Conservation (phyloP, 2,329 filamentous ascomycete genomes). For the Ophiostoma perfectum region DNA sequence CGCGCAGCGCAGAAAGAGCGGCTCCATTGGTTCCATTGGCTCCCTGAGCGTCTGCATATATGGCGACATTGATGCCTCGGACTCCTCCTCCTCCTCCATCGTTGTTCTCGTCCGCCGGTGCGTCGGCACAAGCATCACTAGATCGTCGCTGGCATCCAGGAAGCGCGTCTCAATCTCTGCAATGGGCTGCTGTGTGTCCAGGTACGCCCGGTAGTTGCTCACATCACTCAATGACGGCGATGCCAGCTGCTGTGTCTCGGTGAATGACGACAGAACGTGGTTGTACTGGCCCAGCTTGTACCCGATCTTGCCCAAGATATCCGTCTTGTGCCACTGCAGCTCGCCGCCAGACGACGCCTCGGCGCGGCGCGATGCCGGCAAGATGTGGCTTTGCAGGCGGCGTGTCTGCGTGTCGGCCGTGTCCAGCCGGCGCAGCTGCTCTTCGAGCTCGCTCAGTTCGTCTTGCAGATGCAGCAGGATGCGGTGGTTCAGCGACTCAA, state of each 20-base stretch:
- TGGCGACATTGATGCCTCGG: not conserved
- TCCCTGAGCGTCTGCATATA: not conserved
- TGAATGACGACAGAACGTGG: conserved; percentile 55
- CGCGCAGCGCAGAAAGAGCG: conserved; percentile 6
- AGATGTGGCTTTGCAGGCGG: conserved; percentile 39
- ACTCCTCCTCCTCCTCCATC: not conserved
- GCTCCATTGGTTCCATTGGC: not conserved
- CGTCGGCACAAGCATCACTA: conserved; percentile 41
- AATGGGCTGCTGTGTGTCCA: conserved; percentile 49
- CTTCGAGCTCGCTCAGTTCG: conserved; percentile 74
- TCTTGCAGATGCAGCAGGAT: conserved; percentile 79
- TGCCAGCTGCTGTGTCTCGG: conserved; percentile 45
- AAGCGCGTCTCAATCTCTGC: conserved; percentile 56
- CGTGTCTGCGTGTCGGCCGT: conserved; percentile 47
- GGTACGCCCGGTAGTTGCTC: conserved; percentile 46
- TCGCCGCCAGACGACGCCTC: conserved; percentile 52
- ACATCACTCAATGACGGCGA: conserved; percentile 44
- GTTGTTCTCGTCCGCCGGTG: not conserved
- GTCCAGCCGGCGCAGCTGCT: conserved; percentile 67
- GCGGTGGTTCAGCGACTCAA: conserved; percentile 75
- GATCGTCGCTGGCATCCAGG: conserved; percentile 50
- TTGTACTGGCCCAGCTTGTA: conserved; percentile 62
- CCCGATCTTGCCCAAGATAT: conserved; percentile 57
- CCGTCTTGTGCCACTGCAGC: conserved; percentile 54
- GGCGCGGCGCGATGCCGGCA: conserved; percentile 56